phyloP scores from a whole-genome alignment of 768 basidiomycete species.

The Cubamyces sp. region DNA sequence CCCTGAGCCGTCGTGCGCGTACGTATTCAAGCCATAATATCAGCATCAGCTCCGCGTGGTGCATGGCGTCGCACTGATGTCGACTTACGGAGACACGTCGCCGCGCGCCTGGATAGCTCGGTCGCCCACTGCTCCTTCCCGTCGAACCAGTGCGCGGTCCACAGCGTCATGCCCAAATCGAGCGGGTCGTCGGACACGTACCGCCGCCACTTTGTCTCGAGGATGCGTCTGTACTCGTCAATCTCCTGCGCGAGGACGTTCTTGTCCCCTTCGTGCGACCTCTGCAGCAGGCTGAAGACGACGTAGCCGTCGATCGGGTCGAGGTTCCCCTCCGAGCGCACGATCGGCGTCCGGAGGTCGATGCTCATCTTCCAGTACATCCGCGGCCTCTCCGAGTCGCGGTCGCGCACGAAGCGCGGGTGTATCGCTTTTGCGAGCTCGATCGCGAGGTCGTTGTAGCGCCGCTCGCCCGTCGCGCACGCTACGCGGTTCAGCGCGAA shows the following conservation, averaged over 20 bases:
- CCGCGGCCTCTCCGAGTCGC: conserved; percentile 27
- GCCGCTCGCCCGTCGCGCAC: conserved; percentile 28
- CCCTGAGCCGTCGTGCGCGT: conserved; percentile 2
- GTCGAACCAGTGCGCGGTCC: conserved; percentile 35
- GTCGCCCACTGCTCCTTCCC: conserved; percentile 33
- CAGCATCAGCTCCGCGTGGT: background rate
- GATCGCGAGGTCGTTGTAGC: conserved; percentile 35
- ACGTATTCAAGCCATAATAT: background rate
- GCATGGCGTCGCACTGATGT: background rate
- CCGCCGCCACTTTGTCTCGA: conserved; percentile 31
- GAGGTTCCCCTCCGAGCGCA: conserved; percentile 35
- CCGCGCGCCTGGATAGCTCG: conserved; percentile 27
- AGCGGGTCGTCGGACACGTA: conserved; percentile 34
- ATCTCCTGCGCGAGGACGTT: conserved; percentile 30
- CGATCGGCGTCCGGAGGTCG: conserved; percentile 33
- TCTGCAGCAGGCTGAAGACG: conserved; percentile 32
- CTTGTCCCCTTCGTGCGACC: conserved; percentile 13
- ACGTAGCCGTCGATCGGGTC: conserved; percentile 38
- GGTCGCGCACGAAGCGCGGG: conserved; percentile 31
- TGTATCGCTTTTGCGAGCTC: conserved; percentile 36
- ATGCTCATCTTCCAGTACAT: conserved; percentile 38
- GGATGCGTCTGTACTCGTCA: conserved; percentile 32
- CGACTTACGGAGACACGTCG: conserved; percentile 27
- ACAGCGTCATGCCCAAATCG: conserved; percentile 38
- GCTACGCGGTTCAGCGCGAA: conserved; percentile 38